These are phyloP conservation scores for Saccharomycopsis lassenensis DNA, from an alignment of 805 yeast species.

Conservation along the genomic window DNA sequence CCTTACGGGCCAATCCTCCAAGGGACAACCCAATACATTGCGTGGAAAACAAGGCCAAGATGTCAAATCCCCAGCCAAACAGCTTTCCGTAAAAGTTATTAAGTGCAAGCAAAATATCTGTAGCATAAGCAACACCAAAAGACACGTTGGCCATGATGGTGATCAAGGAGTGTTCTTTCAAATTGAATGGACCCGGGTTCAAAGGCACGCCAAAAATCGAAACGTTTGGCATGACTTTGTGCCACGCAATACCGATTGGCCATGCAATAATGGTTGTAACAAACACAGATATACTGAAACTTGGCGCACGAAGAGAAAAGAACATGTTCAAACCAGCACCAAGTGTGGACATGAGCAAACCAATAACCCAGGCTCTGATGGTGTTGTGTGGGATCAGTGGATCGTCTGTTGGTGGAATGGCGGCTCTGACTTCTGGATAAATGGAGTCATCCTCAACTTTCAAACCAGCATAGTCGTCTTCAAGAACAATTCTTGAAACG, in stretches of 20 bases:
- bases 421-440: slow-evolving; percentile 49
- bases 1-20: slow-evolving; percentile 51
- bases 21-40: slow-evolving; percentile 59
- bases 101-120: slow-evolving; percentile 44
- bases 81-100: slow-evolving; percentile 35
- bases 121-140: slow-evolving; percentile 41
- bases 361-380: slow-evolving; percentile 44
- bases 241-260: slow-evolving; percentile 39
- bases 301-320: slow-evolving; percentile 43
- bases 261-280: slow-evolving; percentile 45
- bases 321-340: slow-evolving; percentile 49
- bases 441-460: slow-evolving; percentile 28
- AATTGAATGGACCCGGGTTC: slow-evolving; percentile 54
- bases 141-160: slow-evolving; percentile 41
- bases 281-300: slow-evolving; percentile 36
- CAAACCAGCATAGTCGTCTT: slow-evolving; percentile 28
- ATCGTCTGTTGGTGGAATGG: slow-evolving; percentile 44
- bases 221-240: slow-evolving; percentile 23
- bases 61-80: slow-evolving; percentile 43
- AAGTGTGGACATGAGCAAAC: slow-evolving; percentile 37
- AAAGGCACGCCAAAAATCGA: slow-evolving; percentile 25
- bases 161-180: slow-evolving; percentile 53
- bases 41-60: slow-evolving; percentile 41
- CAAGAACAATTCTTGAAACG: slow-evolving; percentile 14
- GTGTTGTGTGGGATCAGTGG: slow-evolving; percentile 38